Conservation (phyloP, 164 flowering plant species). For the Santalum album region DNA sequence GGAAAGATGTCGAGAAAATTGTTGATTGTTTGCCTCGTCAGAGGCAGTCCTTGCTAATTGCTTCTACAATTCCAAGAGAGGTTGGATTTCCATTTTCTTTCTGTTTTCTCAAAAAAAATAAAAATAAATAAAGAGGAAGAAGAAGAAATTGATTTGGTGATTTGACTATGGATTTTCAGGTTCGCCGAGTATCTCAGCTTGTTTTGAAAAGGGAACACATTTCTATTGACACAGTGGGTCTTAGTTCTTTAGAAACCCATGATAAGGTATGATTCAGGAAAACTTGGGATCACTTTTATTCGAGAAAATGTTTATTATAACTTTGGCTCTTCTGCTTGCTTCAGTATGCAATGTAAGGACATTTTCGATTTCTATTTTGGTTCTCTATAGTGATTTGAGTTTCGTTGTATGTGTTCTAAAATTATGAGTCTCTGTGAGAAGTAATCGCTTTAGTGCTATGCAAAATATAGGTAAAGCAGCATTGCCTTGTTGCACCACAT, state of each 20-base stretch:
- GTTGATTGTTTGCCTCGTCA: constrained; percentile 91
- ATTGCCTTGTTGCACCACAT: constrained; percentile 69
- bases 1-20: constrained; percentile 83
- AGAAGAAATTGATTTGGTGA: background rate
- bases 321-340: background rate
- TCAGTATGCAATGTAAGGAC: too few relatives aligned
- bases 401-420: too few relatives aligned
- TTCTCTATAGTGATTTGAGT: too few relatives aligned
- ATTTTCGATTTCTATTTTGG: background rate
- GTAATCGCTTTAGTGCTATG: background rate
- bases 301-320: background rate
- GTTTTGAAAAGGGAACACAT: constrained; percentile 79
- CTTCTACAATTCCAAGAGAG: constrained; percentile 94
- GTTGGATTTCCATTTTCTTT: constrained; percentile 20
- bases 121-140: too few relatives aligned
- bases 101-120: background rate
- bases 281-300: background rate
- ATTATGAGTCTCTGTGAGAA: too few relatives aligned
- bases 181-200: constrained; percentile 84
- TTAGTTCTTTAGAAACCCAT: constrained; percentile 57
- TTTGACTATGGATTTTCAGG: constrained; percentile 37
- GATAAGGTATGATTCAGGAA: constrained; percentile 41
- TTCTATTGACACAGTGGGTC: constrained; percentile 66
- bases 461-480: constrained; percentile 66
- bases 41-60: constrained; percentile 80